Evolutionary conservation across 805 yeast genomes (phyloP), one percentile per base, ranked within the genome.

Genomic region (Saturnispora quitensis): DNA sequence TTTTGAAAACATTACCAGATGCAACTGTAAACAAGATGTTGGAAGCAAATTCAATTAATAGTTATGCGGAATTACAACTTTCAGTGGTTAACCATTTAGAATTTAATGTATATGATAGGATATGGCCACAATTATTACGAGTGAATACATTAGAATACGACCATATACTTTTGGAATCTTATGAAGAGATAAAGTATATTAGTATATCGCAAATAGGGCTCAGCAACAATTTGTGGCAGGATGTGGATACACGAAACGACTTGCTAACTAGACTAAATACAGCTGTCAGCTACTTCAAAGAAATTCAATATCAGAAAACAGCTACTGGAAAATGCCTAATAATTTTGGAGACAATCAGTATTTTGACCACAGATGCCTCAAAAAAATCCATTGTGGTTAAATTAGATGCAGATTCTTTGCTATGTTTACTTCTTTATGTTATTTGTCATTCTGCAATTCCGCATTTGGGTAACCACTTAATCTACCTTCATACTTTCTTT

Each of bases 401-500:
- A n/a, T 71, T 87, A 6, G 90, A 84, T 66, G 98, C 97, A 0
- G 98, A 90, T 62, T 80, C 86, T 0, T 68, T 90, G 22, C 74
- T 90, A 3, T 83, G 89, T 1, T 68, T 90, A 45, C 68, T 90
- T 55, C 75, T 89, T 6, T 70, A 89, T 64, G 89, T 88, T 3
- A 74, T 89, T 1, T 73, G 81, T 9, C 78, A 84, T 50, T 73
- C 93, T 1, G 73, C 73, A 38, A 76, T 86, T 2, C 70, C 71
- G 3, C 68, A 82, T 58, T 62, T 89, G 25, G 83, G 79, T 56
- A 75, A 78, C 2, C 89, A 86, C 56, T 62, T 90, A 10, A 73
- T 69, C 45, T 89, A 87, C 62, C 74, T 89, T 47, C 79, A 80
- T 55, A 70, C 74, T 40, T 88, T 84, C 60, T 43, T 43, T 10